A percentile compares a stretch with the other conserved stretches of the same genome.
Conservation (phyloP, 345 rosid species). For the Mangifera indica region DNA sequence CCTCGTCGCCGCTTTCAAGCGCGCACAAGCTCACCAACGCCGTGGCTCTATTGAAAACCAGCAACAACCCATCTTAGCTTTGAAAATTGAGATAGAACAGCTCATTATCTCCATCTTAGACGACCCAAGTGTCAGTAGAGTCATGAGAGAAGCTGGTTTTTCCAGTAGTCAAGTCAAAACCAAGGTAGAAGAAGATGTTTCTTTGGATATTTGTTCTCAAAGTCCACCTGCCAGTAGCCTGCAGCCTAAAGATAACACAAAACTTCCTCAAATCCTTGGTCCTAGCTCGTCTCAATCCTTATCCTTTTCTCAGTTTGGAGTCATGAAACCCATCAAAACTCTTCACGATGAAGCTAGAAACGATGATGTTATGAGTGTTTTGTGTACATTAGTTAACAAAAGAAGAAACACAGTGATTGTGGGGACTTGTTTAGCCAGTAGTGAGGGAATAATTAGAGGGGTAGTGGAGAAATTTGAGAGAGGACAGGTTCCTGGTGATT, state of each 20-base stretch:
- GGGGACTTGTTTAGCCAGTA: conserved; percentile 42
- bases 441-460: conserved; percentile 48
- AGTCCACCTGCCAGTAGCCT: conserved; percentile 15
- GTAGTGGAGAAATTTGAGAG: conserved; percentile 52
- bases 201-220: conserved; percentile 45
- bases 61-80: conserved; percentile 71
- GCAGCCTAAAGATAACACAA: conserved; percentile 28
- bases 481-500: conserved; percentile 42
- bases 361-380: conserved; percentile 44
- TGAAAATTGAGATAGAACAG: conserved; percentile 67
- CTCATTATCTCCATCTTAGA: conserved; percentile 62
- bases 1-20: conserved; percentile 71
- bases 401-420: conserved; percentile 51
- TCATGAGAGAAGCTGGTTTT: conserved; percentile 84
- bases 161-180: conserved; percentile 62
- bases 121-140: conserved; percentile 79
- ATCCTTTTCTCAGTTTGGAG: conserved; percentile 29
- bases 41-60: conserved; percentile 78
- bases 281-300: conserved; percentile 25
- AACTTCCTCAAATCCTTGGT: conserved; percentile 23
- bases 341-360: conserved; percentile 21
- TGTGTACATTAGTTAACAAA: conserved; percentile 39
- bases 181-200: conserved; percentile 58
- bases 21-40: conserved; percentile 81
- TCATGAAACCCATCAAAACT: conserved; percentile 22